Evolutionary conservation across 2,329 filamentous ascomycete species (phyloP).

Genomic region (Dryadomyces sulphureus): DNA sequence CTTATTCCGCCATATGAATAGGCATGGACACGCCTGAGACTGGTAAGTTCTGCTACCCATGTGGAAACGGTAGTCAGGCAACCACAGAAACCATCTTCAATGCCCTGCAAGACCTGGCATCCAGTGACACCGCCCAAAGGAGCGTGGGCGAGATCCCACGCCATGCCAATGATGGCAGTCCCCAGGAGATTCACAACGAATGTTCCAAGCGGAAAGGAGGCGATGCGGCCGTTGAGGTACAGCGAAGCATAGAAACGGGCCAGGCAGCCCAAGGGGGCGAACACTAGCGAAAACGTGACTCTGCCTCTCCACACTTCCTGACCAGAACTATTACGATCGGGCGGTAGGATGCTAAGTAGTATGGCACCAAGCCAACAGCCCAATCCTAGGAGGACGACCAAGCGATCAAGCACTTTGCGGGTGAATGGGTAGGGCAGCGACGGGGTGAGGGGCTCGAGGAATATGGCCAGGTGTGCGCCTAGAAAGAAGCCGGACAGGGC

Average conservation of each 20-base stretch:
- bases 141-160: conserved; percentile 64
- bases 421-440: conserved; percentile 41
- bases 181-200: conserved; percentile 71
- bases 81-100: conserved; percentile 55
- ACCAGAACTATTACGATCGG: conserved; percentile 29
- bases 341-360: conserved; percentile 57
- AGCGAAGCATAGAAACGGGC: conserved; percentile 59
- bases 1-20: conserved; percentile 56
- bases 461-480: conserved; percentile 61
- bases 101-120: conserved; percentile 46
- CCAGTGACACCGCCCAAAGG: conserved; percentile 37
- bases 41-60: conserved; percentile 46
- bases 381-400: conserved; percentile 49
- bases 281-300: conserved; percentile 62
- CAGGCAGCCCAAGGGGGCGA: conserved; percentile 69
- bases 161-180: conserved; percentile 58
- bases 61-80: conserved; percentile 53
- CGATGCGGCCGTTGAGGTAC: conserved; percentile 50
- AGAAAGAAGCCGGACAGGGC: conserved; percentile 54
- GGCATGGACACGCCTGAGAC: conserved; percentile 31
- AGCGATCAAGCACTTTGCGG: conserved; percentile 47
- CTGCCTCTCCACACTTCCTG: conserved; percentile 58
- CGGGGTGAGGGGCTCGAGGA: conserved; percentile 41
- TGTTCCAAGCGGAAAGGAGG: conserved; percentile 70
- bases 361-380: conserved; percentile 68